These are phyloP conservation scores for Penicillium ucsense DNA, from an alignment of 495 filamentous ascomycete species.

Conservation along the genomic window DNA sequence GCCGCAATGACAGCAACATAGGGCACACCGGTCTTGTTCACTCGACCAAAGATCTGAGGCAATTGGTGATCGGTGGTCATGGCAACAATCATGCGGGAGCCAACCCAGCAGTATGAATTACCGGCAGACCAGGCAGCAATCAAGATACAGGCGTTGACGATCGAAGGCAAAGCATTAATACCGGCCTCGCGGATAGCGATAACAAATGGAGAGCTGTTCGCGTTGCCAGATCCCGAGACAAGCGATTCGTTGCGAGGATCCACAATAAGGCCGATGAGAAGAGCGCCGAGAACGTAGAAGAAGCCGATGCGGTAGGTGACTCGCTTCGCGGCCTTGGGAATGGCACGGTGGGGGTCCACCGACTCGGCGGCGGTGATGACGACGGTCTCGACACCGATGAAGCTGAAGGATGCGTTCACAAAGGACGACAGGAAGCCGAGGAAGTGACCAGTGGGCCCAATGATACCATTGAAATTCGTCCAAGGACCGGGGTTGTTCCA, in stretches of 20 bases:
- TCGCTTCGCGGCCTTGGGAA: slow-evolving; percentile 72
- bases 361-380: slow-evolving; percentile 78
- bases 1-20: slow-evolving; percentile 24
- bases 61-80: slow-evolving; percentile 29
- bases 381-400: slow-evolving; percentile 57
- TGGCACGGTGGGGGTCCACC: slow-evolving; percentile 63
- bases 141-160: slow-evolving; percentile 70
- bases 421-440: slow-evolving; percentile 37
- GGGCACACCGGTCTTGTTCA: slow-evolving; percentile 24
- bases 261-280: slow-evolving; percentile 46
- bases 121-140: slow-evolving; percentile 58
- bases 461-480: slow-evolving; percentile 24
- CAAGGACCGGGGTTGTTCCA: slow-evolving; percentile 47
- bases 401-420: slow-evolving; percentile 41
- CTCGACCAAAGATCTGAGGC: slow-evolving; percentile 25
- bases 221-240: slow-evolving; percentile 38
- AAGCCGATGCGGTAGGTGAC: slow-evolving; percentile 79
- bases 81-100: slow-evolving; percentile 28
- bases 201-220: slow-evolving; percentile 45
- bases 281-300: slow-evolving; percentile 59
- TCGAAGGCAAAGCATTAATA: slow-evolving; percentile 57
- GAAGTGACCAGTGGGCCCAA: slow-evolving; percentile 29
- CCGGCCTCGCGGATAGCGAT: slow-evolving; percentile 50
- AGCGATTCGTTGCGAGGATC: slow-evolving; percentile 38
- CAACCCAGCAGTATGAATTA: slow-evolving; percentile 43